Conservation (phyloP, 805 yeast species). For the Nakazawaea wyomingensis region DNA sequence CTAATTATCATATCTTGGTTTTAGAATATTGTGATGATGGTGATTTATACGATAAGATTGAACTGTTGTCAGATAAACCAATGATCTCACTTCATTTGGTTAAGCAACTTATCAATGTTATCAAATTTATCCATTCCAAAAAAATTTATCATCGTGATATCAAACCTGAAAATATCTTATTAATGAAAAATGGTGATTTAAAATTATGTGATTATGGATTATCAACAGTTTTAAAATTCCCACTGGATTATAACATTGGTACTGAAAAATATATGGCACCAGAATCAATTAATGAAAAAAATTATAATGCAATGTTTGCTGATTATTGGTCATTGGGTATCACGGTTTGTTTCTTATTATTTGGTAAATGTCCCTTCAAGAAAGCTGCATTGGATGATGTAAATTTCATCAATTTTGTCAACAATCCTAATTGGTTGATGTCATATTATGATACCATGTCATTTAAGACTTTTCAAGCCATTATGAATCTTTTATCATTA, state of each 20-base stretch:
- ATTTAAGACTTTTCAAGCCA: conserved; percentile 32
- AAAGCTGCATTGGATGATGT: conserved; percentile 30
- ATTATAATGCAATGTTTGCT: conserved; percentile 39
- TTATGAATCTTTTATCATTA: conserved; percentile 34
- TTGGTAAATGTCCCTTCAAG: conserved; percentile 50
- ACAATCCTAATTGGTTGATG: conserved; percentile 36
- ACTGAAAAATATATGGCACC: conserved; percentile 62
- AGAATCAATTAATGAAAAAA: conserved; percentile 28
- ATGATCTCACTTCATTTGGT: conserved; percentile 23
- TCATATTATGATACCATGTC: conserved; percentile 42
- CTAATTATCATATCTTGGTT: conserved; percentile 46
- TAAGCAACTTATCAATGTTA: conserved; percentile 46
- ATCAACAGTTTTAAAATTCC: conserved; percentile 34
- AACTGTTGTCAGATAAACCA: conserved; percentile 10
- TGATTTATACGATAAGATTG: conserved; percentile 58
- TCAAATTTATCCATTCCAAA: conserved; percentile 47
- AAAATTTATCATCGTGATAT: conserved; percentile 68
- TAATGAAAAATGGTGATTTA: conserved; percentile 44
- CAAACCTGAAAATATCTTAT: conserved; percentile 66
- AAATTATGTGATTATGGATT: conserved; percentile 76
- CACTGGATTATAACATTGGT: conserved; percentile 39
- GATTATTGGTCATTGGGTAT: conserved; percentile 55
- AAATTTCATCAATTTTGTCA: conserved; percentile 38
- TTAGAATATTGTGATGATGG: conserved; percentile 65
- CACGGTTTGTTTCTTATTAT: conserved; percentile 42